Conservation (phyloP, 2,329 filamentous ascomycete species). For the Allantophomopsis lycopodina region DNA sequence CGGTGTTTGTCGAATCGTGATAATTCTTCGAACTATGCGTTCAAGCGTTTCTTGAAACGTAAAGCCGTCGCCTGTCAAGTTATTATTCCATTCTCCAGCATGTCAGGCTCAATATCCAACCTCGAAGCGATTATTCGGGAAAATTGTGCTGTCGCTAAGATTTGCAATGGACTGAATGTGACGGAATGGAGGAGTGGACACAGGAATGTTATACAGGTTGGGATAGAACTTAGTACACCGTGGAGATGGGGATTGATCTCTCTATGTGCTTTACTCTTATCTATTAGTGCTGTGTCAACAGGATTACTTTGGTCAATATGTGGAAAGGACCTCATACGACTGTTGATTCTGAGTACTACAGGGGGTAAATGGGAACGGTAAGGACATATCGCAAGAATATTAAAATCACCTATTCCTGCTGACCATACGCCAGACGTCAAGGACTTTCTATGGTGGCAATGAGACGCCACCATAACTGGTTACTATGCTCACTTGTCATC, state of each 20-base stretch:
- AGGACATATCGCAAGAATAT: background rate
- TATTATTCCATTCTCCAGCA: no score
- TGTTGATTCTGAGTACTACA: conserved; percentile 9
- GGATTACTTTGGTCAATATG: conserved; percentile 13
- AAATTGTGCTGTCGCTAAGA: no score
- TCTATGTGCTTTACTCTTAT: conserved; percentile 6
- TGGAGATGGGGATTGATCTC: conserved; percentile 5
- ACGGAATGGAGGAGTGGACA: no score
- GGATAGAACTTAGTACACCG: no score
- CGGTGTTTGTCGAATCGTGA: no score
- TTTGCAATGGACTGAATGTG: no score
- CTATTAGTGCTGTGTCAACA: conserved; percentile 9
- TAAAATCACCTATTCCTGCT: conserved; percentile 1
- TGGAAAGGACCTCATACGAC: conserved; percentile 10
- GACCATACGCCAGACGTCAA: conserved; percentile 6
- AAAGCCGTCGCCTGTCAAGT: no score
- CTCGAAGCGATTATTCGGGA: no score
- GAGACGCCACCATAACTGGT: conserved; percentile 12
- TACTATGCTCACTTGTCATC: conserved; percentile 15
- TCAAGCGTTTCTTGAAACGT: no score
- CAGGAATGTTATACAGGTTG: no score
- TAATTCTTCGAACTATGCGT: no score
- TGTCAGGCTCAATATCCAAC: no score
- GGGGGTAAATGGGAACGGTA: conserved; percentile 10
- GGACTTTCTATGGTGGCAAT: conserved; percentile 8